phyloP scores from a whole-genome alignment of 1,139 yeast species.

The Zhuliangozyma parablackwelliae region DNA sequence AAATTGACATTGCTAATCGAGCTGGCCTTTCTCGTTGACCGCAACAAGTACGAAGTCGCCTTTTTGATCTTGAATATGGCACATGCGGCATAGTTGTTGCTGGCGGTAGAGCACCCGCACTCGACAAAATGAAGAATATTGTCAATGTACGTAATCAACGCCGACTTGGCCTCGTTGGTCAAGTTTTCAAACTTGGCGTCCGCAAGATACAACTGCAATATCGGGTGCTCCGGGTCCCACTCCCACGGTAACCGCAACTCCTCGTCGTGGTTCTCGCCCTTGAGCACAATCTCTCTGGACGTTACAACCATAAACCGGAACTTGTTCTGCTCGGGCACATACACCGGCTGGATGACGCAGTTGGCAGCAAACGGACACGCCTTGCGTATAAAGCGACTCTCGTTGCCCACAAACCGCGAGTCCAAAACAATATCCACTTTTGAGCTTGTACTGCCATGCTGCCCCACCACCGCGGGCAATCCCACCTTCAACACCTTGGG shows the following conservation, averaged over 20 bases:
- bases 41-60: slow-evolving; percentile 51
- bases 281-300: slow-evolving; percentile 42
- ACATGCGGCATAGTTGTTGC: slow-evolving; percentile 42
- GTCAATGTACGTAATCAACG: slow-evolving; percentile 57
- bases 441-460: slow-evolving; percentile 1
- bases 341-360: slow-evolving; percentile 56
- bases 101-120: slow-evolving; percentile 59
- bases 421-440: slow-evolving; percentile 61
- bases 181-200: slow-evolving; percentile 44
- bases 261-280: slow-evolving; percentile 32
- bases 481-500: slow-evolving; percentile 59
- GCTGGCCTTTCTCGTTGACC: slow-evolving; percentile 55
- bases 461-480: slow-evolving; percentile 26
- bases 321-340: slow-evolving; percentile 38
- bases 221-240: slow-evolving; percentile 82
- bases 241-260: slow-evolving; percentile 84
- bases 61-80: slow-evolving; percentile 58
- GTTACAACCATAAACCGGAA: slow-evolving; percentile 61
- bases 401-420: slow-evolving; percentile 75
- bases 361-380: slow-evolving; percentile 66
- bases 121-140: slow-evolving; percentile 52
- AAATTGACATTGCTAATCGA: slow-evolving; percentile 35
- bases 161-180: slow-evolving; percentile 46
- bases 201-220: slow-evolving; percentile 40
- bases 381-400: slow-evolving; percentile 68